Base-by-base conservation (phyloP, 352 stramenopile species). In the Phytophthora tubulina region DNA sequence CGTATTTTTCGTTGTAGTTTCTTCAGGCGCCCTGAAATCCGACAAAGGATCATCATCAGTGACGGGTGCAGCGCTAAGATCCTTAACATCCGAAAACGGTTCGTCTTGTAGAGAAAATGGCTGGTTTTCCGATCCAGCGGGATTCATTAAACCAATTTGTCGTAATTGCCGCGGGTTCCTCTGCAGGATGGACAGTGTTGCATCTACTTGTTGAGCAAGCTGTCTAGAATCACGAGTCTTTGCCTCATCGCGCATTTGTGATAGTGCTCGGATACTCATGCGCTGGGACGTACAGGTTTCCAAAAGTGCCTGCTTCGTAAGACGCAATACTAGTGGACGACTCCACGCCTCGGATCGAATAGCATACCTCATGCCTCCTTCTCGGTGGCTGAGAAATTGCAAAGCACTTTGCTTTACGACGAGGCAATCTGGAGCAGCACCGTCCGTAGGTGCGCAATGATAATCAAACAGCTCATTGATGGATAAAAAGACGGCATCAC, bases 271-370 rank as follows among this genome's bases (percentile, higher is more conserved):
- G 3, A 77, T 67, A 14, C 75, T 78, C 15, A 92, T 63, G 3
- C 85, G 80, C 15, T 85, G 63, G 6, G 80, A 84, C 8, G 85
- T 72, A 41, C 72, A 70, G n/a, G 76, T 80, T 39, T 80, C 80
- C 31, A 93, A 66, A 56, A 93, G 70, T 49, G 86, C 62, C 27
- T 89, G 82, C 77, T 89, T 90, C 13, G 75, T 81, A 11, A 91
- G 76, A 3, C 81, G 75, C 32, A 90, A 45, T 48, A 79, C 41
- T 17, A 93, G 67, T 5, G 73, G 59, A 11, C 55, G 70, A 51
- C 75, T 84, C 80, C 78, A 91, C 21, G 32, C 17, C 3, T 73
- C 39, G 14, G 65, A 51, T 32, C 62, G 68, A 14, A 79, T 72
- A 17, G 72, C 73, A 52, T 81, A 88, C 33, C 48, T 52, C 52